These are phyloP conservation scores for Botrytis pseudocinerea DNA, from an alignment of 2,329 filamentous ascomycete species.

Conservation along the genomic window DNA sequence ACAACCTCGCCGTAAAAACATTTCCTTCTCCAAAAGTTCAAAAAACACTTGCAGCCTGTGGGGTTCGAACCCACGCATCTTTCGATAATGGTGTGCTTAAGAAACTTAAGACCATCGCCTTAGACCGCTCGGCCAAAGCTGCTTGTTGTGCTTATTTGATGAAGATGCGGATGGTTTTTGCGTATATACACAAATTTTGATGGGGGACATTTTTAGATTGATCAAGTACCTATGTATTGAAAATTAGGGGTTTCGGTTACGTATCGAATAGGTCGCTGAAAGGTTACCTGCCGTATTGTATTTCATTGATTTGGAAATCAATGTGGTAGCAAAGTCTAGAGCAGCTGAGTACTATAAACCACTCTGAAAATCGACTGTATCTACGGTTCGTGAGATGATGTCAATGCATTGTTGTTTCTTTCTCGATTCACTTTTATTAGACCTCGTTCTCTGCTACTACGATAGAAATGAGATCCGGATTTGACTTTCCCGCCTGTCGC, in stretches of 20 bases:
- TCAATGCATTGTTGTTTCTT: background rate
- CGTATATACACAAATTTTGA: background rate
- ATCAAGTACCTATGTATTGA: background rate
- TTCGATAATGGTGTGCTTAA: conserved; percentile 17
- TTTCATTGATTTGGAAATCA: background rate
- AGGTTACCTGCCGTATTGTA: background rate
- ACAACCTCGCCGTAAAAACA: background rate
- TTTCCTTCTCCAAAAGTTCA: background rate
- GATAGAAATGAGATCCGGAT: too few relatives aligned
- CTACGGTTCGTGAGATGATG: background rate
- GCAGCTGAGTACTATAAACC: background rate
- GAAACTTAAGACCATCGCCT: conserved; percentile 20
- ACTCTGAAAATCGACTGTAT: background rate
- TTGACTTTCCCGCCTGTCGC: too few relatives aligned
- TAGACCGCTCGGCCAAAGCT: conserved; percentile 13
- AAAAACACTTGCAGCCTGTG: conserved; percentile 1
- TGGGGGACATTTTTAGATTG: background rate
- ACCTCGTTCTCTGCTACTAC: too few relatives aligned
- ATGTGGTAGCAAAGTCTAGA: background rate
- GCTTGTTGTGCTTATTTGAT: background rate
- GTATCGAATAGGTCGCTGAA: background rate
- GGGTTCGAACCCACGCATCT: conserved; percentile 22
- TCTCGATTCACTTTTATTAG: background rate
- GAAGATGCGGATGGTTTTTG: rapidly evolving
- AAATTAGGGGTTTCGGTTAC: background rate